Evolutionary conservation across 2,329 filamentous ascomycete species (phyloP), one percentile per base, ranked within the genome.

Genomic region (Aspergillus amoenus): DNA sequence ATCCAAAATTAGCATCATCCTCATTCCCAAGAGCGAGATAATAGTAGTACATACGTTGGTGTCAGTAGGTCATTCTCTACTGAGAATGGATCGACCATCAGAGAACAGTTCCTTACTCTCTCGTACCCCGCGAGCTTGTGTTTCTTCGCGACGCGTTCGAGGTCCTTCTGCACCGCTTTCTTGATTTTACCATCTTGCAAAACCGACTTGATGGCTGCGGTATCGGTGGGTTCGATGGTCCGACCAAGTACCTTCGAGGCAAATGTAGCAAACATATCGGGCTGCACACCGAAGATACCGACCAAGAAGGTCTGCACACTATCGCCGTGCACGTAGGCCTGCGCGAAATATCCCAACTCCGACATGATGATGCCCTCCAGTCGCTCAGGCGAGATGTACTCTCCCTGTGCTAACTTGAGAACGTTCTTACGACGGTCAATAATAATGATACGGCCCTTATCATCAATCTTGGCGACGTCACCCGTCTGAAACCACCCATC

Each of bases 341-440:
- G 88, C 21, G 87, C 84, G 24, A 97, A 78, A 65, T 93, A 87
- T 63, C 85, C 88, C 61, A 87, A 87, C 77, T 89, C 92, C 61
- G 89, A 91, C 61, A 95, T 81, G 74, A 93, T 95, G 37, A 96
- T 89, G 73, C 96, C 97, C 81, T 99, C 94, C 70, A 99, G 91
- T 56, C 93, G 90, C 79, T 99, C 94, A 13, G 94, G 94, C 1
- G 93, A 96, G 68, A 99, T 91, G 78, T 99, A 99, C 79, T 99
- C 94, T 73, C 94, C 94, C 76, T 99, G 94, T 0, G 93, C 88
- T 55, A 99, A 85, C 83, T 99, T 99, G 71, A 99, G 86, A n/a
- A 99, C 91, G 77, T 97, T 97, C 88, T 99, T 99, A 78, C 92
- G 88, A 68, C 94, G 92, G 76, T 99, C 94, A 68, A 99, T 88